A percentile compares a stretch with the other conserved stretches of the same genome.
These are phyloP conservation scores for Botrytis aclada DNA, from an alignment of 2,329 filamentous ascomycete genomes.

Conservation along the genomic window DNA sequence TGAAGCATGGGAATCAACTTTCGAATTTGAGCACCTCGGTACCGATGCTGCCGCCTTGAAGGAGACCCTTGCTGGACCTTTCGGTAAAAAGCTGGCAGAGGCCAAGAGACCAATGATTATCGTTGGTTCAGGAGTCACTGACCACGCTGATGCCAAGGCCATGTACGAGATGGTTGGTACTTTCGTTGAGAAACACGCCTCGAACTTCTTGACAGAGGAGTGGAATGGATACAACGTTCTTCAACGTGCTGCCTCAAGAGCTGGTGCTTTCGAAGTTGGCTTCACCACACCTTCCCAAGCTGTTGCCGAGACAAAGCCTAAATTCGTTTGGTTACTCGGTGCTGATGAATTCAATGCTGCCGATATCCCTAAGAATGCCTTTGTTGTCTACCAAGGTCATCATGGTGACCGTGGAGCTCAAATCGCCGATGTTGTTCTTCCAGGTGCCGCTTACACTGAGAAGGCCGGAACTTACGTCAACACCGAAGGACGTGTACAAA, in stretches of 20 bases:
- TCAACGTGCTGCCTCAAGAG: slow-evolving; percentile 87
- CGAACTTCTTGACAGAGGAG: slow-evolving; percentile 81
- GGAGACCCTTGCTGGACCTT: slow-evolving; percentile 76
- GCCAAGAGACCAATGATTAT: slow-evolving; percentile 97
- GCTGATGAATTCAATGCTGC: slow-evolving; percentile 84
- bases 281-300: slow-evolving; percentile 82
- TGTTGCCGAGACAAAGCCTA: slow-evolving; percentile 81
- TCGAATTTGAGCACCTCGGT: slow-evolving; percentile 91
- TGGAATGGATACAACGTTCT: slow-evolving; percentile 99
- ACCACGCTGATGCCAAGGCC: slow-evolving; percentile 86
- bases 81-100: slow-evolving; percentile 85
- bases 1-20: slow-evolving; percentile 88
- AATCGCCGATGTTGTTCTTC: slow-evolving; percentile 89
- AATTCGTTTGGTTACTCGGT: slow-evolving; percentile 95
- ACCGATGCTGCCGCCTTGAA: slow-evolving; percentile 76
- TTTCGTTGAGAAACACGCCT: slow-evolving; percentile 91
- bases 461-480: slow-evolving; percentile 96
- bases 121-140: slow-evolving; percentile 85
- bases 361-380: slow-evolving; percentile 92
- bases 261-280: slow-evolving; percentile 92
- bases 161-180: slow-evolving; percentile 87
- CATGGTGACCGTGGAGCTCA: slow-evolving; percentile 93
- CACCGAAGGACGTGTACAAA: slow-evolving; percentile 94
- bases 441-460: slow-evolving; percentile 94
- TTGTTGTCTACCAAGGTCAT: slow-evolving; percentile 97